A percentile compares a stretch with the other conserved stretches of the same genome.
phyloP scores from a whole-genome alignment of 1,284 basidiomycete genomes.

The Anthracocystis walkeri region DNA sequence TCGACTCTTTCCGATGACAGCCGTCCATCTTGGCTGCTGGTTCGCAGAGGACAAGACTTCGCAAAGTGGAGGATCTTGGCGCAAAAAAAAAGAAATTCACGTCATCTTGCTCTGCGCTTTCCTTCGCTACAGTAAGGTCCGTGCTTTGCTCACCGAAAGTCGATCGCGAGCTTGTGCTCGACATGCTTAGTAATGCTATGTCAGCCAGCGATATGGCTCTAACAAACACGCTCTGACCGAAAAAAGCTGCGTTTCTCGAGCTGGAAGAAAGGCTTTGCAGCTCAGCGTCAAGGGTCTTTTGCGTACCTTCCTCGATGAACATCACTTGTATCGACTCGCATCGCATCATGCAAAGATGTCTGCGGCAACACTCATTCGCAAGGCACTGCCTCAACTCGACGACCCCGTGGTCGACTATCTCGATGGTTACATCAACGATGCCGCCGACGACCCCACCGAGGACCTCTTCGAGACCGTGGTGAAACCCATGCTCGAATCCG shows the following conservation, averaged over 20 bases:
- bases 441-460: constrained; percentile 72
- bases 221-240: neutral
- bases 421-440: constrained; percentile 89
- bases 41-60: neutral
- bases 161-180: neutral
- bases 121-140: constrained; percentile 3
- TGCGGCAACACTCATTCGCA: constrained; percentile 79
- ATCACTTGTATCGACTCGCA: neutral
- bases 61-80: neutral
- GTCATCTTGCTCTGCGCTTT: constrained; percentile 22
- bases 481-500: constrained; percentile 66
- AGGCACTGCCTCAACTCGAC: constrained; percentile 85
- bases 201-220: neutral
- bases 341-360: constrained; percentile 66
- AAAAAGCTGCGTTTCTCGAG: neutral
- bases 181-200: neutral
- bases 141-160: neutral
- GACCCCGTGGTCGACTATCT: constrained; percentile 93
- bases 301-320: neutral
- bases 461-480: constrained; percentile 60
- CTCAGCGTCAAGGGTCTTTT: neutral
- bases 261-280: neutral
- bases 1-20: neutral
- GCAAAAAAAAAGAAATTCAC: constrained; percentile 12
- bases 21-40: neutral